A percentile compares a stretch with the other conserved stretches of the same genome.
Evolutionary conservation across 352 stramenopile genomes (phyloP).

Genomic region (Blastocystis sp.): DNA sequence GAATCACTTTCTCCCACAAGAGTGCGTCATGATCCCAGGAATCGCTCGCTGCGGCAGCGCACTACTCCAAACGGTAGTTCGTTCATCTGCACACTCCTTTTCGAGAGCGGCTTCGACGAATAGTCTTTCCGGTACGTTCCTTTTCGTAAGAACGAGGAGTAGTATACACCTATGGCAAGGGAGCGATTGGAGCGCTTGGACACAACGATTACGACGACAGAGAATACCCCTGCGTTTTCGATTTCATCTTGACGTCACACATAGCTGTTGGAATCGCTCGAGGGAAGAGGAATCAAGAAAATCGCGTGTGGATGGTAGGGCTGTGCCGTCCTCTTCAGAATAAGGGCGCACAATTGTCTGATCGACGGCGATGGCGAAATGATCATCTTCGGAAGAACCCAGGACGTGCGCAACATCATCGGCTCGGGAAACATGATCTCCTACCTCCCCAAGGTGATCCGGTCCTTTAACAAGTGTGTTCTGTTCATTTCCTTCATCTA

Average conservation of each 20-base stretch:
- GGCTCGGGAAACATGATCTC: constrained; percentile 69
- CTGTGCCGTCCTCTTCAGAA: background rate
- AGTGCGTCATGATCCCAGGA: background rate
- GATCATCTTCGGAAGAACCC: constrained; percentile 72
- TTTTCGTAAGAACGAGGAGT: background rate
- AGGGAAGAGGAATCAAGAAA: constrained; percentile 47
- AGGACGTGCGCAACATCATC: constrained; percentile 73
- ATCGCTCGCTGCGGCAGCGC: background rate
- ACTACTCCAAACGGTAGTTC: too few relatives aligned
- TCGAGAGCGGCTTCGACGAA: background rate
- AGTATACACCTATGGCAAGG: constrained; percentile 71
- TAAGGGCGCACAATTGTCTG: constrained; percentile 60
- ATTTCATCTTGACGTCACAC: background rate
- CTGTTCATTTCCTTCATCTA: background rate
- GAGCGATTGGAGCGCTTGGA: constrained; percentile 60
- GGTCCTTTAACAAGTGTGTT: constrained; percentile 62
- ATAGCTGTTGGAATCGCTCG: constrained; percentile 51
- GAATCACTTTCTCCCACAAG: background rate
- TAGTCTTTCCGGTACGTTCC: background rate
- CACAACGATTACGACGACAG: constrained; percentile 71
- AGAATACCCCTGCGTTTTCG: constrained; percentile 37
- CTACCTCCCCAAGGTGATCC: constrained; percentile 39
- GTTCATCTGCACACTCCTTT: too few relatives aligned
- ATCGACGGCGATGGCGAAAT: constrained; percentile 38
- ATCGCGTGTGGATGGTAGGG: constrained; percentile 64